phyloP scores from a whole-genome alignment of 352 stramenopile genomes.

The Pythium folliculosum region DNA sequence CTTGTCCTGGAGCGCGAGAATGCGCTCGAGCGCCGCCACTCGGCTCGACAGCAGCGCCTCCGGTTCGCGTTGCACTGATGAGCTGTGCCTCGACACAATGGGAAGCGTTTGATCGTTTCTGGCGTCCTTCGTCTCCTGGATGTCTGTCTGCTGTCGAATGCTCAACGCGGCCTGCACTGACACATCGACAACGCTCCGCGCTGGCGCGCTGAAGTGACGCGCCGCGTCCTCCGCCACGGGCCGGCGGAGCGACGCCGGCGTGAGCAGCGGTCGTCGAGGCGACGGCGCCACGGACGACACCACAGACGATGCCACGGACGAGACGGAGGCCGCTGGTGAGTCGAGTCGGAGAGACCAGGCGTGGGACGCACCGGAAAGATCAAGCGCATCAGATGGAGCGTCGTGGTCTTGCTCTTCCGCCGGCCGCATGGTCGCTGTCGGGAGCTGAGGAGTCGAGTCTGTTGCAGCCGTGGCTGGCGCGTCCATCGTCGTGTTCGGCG shows the following conservation, averaged over 20 bases:
- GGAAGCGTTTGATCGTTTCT: background rate
- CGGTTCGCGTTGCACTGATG: constrained; percentile 4
- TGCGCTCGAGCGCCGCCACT: constrained; percentile 52
- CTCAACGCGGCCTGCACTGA: background rate
- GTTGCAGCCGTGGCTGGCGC: background rate
- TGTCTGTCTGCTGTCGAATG: background rate
- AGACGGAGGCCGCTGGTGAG: background rate
- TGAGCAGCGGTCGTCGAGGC: constrained; percentile 13
- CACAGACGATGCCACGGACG: background rate
- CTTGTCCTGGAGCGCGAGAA: constrained; percentile 63
- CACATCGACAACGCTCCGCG: background rate
- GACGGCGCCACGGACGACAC: background rate
- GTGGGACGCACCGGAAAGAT: constrained; percentile 23
- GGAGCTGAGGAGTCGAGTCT: background rate
- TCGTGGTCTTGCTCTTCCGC: background rate
- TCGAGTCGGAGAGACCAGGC: background rate
- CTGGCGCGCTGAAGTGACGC: background rate
- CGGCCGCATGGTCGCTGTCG: too few relatives aligned
- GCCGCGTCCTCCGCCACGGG: background rate
- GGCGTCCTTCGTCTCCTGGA: background rate
- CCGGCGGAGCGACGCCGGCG: constrained; percentile 10
- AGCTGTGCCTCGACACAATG: background rate
- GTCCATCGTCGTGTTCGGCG: background rate
- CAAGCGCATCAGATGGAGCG: constrained; percentile 3
- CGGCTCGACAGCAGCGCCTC: constrained; percentile 44